These are phyloP conservation scores for Jaapia argillacea DNA, from an alignment of 768 basidiomycete genomes.

Conservation along the genomic window DNA sequence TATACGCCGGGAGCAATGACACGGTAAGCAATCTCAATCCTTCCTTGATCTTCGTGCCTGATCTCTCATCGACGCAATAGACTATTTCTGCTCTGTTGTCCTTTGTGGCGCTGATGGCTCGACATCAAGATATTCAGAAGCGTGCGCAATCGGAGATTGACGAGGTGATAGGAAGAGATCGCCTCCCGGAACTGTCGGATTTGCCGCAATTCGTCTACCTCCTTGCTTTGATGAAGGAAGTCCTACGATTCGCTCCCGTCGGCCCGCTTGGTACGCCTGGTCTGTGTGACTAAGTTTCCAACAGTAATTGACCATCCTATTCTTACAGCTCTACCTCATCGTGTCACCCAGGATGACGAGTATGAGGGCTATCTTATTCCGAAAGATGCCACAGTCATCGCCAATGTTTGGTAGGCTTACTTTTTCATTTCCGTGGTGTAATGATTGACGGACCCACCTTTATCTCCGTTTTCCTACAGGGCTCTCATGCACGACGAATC, in stretches of 20 bases:
- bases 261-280: conserved; percentile 16
- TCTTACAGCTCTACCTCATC: conserved; percentile 4
- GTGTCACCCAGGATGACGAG: background rate
- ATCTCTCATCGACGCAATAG: conserved; percentile 1
- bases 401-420: background rate
- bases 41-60: too few relatives aligned
- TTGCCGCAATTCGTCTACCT: conserved; percentile 10
- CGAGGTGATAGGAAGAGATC: conserved; percentile 10
- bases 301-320: conserved; percentile 4
- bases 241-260: conserved; percentile 22
- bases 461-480: conserved; percentile 2
- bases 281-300: background rate
- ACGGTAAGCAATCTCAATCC: conserved; percentile 4
- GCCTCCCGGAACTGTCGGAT: conserved; percentile 11
- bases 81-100: background rate
- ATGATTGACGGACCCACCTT: background rate
- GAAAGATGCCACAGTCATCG: background rate
- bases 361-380: background rate
- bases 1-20: conserved; percentile 11
- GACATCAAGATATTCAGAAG: conserved; percentile 12
- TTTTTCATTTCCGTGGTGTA: too few relatives aligned
- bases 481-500: background rate
- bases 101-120: conserved; percentile 13
- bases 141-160: conserved; percentile 15
- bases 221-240: conserved; percentile 14